Percentiles rank a stretch among this genome's conserved stretches.
These are phyloP conservation scores for Solanum hybrid DNA, from an alignment of 305 asterid species.

Conservation along the genomic window DNA sequence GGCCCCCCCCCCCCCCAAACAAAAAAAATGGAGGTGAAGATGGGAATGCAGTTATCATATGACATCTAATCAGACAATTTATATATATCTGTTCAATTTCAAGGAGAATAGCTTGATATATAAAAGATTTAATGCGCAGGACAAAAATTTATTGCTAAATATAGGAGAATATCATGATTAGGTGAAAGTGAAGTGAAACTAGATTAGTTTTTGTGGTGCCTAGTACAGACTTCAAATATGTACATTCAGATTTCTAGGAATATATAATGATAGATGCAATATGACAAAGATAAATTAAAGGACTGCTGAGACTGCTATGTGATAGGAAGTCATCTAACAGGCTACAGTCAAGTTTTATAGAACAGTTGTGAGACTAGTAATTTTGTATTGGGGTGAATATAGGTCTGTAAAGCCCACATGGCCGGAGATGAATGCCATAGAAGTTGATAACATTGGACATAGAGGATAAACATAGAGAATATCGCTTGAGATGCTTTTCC, in stretches of 20 bases:
- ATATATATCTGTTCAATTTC: background rate
- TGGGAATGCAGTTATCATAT: background rate
- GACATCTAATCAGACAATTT: background rate
- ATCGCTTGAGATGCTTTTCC: background rate
- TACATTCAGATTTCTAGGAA: background rate
- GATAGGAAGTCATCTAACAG: background rate
- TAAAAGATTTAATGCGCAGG: background rate
- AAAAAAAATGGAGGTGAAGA: background rate
- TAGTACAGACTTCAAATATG: background rate
- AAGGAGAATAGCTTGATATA: background rate
- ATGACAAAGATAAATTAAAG: background rate
- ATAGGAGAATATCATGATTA: background rate
- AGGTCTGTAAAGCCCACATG: background rate
- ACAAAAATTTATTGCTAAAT: background rate
- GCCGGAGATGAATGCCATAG: background rate
- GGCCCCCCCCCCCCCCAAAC: background rate
- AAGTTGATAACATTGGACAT: background rate
- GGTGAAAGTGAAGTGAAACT: background rate
- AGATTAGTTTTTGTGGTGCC: background rate
- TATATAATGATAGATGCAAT: background rate
- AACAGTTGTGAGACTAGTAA: background rate
- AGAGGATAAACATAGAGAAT: background rate
- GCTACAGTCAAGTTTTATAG: background rate
- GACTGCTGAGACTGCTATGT: background rate
- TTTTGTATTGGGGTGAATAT: background rate